Evolutionary conservation across 495 filamentous ascomycete species (phyloP).

Genomic region (Hyaloscypha finlandica): DNA sequence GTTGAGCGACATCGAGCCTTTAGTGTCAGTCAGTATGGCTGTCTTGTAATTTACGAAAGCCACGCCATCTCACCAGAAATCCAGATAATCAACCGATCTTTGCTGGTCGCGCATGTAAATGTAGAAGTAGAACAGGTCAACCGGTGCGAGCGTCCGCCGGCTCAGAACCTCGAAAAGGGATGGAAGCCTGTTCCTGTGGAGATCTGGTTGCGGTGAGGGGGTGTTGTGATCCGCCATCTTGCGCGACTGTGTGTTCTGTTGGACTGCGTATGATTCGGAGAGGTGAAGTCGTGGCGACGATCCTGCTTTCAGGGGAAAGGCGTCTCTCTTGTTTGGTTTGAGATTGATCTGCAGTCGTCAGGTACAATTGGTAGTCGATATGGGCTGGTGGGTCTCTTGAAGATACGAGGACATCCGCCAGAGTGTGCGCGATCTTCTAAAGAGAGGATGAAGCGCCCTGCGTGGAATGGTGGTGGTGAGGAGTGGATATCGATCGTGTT

Average conservation of each 20-base stretch:
- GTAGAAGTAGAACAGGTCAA: conserved; percentile 98
- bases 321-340: conserved; percentile 3
- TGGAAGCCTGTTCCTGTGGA: conserved; percentile 77
- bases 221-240: conserved; percentile 25
- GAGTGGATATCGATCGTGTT: not conserved
- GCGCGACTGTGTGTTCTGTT: conserved; percentile 6
- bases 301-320: not conserved
- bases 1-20: conserved; percentile 98
- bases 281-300: conserved; percentile 3
- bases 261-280: not conserved
- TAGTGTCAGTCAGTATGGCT: not conserved
- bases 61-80: conserved; percentile 77
- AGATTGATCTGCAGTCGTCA: conserved; percentile 1
- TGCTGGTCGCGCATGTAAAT: conserved; percentile 99
- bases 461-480: not conserved
- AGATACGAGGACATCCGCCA: not conserved
- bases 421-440: not conserved
- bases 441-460: conserved; percentile 5
- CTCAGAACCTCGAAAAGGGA: conserved; percentile 95
- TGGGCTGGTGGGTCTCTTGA: not conserved
- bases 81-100: conserved; percentile 93
- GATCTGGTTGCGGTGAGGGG: conserved; percentile 42
- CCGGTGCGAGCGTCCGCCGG: conserved; percentile 84
- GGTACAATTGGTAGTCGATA: not conserved
- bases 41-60: not conserved